Evolutionary conservation across 495 filamentous ascomycete species (phyloP), one percentile per base, ranked within the genome.

Genomic region (Aspergillus steynii): DNA sequence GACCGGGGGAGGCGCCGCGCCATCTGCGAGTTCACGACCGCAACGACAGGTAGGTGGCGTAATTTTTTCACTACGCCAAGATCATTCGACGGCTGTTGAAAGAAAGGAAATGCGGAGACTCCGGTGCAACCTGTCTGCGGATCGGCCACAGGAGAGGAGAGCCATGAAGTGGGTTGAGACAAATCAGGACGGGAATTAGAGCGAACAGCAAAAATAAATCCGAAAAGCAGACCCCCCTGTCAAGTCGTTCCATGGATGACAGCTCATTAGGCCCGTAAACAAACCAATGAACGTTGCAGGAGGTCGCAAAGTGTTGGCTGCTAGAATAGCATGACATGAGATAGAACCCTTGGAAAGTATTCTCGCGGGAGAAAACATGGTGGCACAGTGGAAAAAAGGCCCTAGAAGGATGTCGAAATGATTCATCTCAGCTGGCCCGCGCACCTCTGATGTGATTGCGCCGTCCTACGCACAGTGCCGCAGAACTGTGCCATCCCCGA

Each of bases 41-140:
- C 42, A 46, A 32, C 25, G 54, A 46, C 54, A 42, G 54, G 52
- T 50, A 64, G 55, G 65, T 62, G 65, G 61, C 65, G 58, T 56
- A 12, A 42, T 54, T 47, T 27, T 55, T 61, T 50, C 50, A 56
- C 32, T 29, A 50, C 59, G 65, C 65, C 62, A 64, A 68, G 60
- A 61, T 47, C 62, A 29, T 61, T 58, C 63, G 50, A 52, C 46
- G 25, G 55, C 31, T 48, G 28, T 29, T 46, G 12, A 55, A 62
- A 68, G 45, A 58, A 20, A 20, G 54, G 29, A 52, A 52, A 58
- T 55, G 59, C 60, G 65, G 62, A 65, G 62, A 61, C 49, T 53
- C 55, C 65, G 55, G 58, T 61, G 55, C 50, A 27, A 50, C 54
- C 31, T 59, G 56, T 53, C 51, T 52, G 53, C 45, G 52, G 53